Conservation (phyloP, 164 flowering plant genomes). For the Vitis riparia region DNA sequence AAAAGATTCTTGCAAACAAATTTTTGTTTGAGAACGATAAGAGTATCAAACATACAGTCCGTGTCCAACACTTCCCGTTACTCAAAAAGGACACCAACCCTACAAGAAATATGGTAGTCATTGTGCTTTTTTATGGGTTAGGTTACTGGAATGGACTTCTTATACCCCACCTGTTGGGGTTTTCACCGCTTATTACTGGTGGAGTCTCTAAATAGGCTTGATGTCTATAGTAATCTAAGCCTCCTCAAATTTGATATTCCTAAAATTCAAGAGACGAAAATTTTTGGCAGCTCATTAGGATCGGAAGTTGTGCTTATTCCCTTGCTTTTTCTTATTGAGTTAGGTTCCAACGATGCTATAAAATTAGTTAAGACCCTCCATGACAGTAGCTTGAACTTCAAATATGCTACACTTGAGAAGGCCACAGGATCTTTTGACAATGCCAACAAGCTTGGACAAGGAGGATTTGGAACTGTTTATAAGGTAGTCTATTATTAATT, state of each 20-base stretch:
- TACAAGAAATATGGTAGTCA: too few relatives aligned
- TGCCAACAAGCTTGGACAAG: constrained; percentile 75
- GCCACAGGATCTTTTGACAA: constrained; percentile 51
- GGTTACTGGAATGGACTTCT: too few relatives aligned
- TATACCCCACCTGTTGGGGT: too few relatives aligned
- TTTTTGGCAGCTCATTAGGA: constrained; percentile 63
- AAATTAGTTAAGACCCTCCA: constrained; percentile 61
- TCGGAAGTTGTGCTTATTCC: constrained; percentile 39
- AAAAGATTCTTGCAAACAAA: not conserved
- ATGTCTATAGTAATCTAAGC: constrained; percentile 77
- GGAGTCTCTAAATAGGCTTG: constrained; percentile 24
- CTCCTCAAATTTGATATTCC: constrained; percentile 64
- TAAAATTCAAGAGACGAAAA: constrained; percentile 61
- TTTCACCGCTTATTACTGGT: too few relatives aligned
- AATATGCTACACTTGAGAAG: constrained; percentile 53
- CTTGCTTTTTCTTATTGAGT: not conserved
- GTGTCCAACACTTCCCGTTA: too few relatives aligned
- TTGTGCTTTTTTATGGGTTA: too few relatives aligned
- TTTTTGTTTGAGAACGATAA: not conserved
- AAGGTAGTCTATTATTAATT: constrained; percentile 36
- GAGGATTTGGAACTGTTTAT: constrained; percentile 80
- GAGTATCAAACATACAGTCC: not conserved
- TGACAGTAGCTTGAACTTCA: constrained; percentile 72
- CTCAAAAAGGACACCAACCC: too few relatives aligned
- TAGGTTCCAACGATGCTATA: constrained; percentile 56